Base-by-base conservation (phyloP, 2,329 filamentous ascomycete species). In the Graphium sp. region DNA sequence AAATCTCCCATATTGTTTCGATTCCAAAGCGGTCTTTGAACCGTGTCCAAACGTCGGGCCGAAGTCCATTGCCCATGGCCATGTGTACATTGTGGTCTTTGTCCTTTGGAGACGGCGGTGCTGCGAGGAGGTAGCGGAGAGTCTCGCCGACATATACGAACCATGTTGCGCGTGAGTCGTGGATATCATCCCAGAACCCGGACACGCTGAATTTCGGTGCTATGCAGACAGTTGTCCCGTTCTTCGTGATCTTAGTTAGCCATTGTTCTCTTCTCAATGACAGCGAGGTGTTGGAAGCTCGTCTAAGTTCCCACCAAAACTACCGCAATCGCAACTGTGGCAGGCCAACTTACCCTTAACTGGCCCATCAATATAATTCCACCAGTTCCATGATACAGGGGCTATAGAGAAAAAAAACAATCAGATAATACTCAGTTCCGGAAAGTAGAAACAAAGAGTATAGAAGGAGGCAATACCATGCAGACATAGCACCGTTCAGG, bases 131-230 rank as follows among this genome's bases (percentile, higher is more conserved):
- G 47, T 92, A 92, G 5, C 83, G 74, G 37, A 82, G 76, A 1
- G 81, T 87, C 49, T 92, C 83, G 29, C 83, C 83, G 10, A 92
- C 83, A 45, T 92, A 92, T 46, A 89, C 82, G 35, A 91, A 74
- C 4, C 74, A 61, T 2, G 79, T 89, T 13, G 82, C 76, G 7
- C 74, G 56, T 26, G 66, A 67, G 24, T 65, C 62, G n/a, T 77
- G 66, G 11, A 76, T 75, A 31, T 87, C 79, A 11, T 67, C 56
- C 76, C 81, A 89, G 51, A 87, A 89, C 2, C 60, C 69, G 35
- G 65, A 66, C 3, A 76, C 78, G 3, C 78, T 84, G 55, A 92
- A 91, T 40, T 76, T 80, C 39, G 68, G 72, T 26, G 79, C 78
- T 11, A 92, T 52, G 16, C 79, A 67, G 29, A 85, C 55, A 0